Percentiles rank a stretch among this genome's conserved stretches.
phyloP scores from a whole-genome alignment of 108 stramenopile species.

The Cyclostephanos invisitatus region DNA sequence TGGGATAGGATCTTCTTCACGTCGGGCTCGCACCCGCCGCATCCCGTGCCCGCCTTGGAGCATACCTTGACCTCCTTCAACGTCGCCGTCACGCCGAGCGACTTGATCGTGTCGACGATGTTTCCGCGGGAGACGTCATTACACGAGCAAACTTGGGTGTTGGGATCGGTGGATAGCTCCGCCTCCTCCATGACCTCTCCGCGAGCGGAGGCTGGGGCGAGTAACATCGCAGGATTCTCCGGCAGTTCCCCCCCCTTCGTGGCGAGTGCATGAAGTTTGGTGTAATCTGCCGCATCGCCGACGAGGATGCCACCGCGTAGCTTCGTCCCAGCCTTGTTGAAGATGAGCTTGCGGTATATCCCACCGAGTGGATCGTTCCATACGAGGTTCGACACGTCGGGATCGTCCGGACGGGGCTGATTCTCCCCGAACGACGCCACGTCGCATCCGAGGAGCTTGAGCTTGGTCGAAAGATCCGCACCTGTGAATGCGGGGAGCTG shows the following conservation, averaged over 20 bases:
- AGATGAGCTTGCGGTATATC: slow-evolving; percentile 93
- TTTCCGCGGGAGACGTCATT: slow-evolving; percentile 88
- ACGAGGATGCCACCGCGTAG: slow-evolving; percentile 92
- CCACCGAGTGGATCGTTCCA: slow-evolving; percentile 90
- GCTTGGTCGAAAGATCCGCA: slow-evolving; percentile 93
- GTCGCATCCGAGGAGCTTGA: slow-evolving; percentile 94
- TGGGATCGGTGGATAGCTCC: slow-evolving; percentile 63
- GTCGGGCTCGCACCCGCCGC: slow-evolving; percentile 92
- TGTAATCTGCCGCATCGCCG: slow-evolving; percentile 91
- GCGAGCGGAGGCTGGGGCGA: slow-evolving; percentile 69
- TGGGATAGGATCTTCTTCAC: slow-evolving; percentile 77
- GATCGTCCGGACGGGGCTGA: slow-evolving; percentile 80
- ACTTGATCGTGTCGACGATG: slow-evolving; percentile 66
- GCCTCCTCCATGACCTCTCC: slow-evolving; percentile 54
- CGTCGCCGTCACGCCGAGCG: slow-evolving; percentile 77
- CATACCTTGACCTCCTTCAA: slow-evolving; percentile 79
- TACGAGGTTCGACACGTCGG: slow-evolving; percentile 77
- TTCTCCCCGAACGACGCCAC: slow-evolving; percentile 94
- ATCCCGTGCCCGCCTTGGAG: slow-evolving; percentile 90
- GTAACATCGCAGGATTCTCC: slow-evolving; percentile 70
- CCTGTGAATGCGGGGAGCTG: slow-evolving; percentile 80
- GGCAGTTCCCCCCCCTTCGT: slow-evolving; percentile 67
- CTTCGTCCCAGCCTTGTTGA: slow-evolving; percentile 88
- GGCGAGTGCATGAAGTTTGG: slow-evolving; percentile 77
- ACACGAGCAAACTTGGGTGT: slow-evolving; percentile 89